Evolutionary conservation across 2,329 filamentous ascomycete species (phyloP), one percentile per base, ranked within the genome.

Genomic region (Niveomyces coronatus): DNA sequence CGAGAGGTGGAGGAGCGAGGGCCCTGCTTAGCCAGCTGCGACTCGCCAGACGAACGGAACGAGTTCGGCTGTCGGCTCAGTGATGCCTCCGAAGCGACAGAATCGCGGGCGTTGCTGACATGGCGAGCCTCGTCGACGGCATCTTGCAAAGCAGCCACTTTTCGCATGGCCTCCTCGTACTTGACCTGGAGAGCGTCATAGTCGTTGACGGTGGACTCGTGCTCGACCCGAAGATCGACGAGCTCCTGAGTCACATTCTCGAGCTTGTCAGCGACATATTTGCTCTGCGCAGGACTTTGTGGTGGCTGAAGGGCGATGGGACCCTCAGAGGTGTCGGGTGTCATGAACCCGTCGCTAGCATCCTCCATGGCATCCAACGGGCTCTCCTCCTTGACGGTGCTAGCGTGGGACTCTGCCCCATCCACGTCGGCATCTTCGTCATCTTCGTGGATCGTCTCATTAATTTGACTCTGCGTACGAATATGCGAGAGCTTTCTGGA

Each of bases 231-330:
- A 36, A 98, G 74, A 50, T 91, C 85, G 41, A 94, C 75, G 3
- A 98, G 78, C 61, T 98, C 91, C 55, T 94, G 86, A 0, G 83
- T 91, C 28, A 96, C 82, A 27, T 71, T 81, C 52, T 96, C 89
- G 11, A 96, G 74, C 63, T 96, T 95, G 56, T 96, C 89, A 6
- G 84, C 82, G 37, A 95, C 84, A 50, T 87, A 87, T 46, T 81
- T 83, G 31, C 78, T 81, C 56, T 95, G 88, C 0, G 85, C 83
- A 11, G 84, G 79, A 53, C 76, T 91, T 44, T 76, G 74, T 10
- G 74, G 66, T 1, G 69, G 61, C 44, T 75, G 73, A 10, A 74
- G 66, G 1, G 69, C 23, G 23, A 13, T 13, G 49, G 42, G 37
- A 38, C 46, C 16, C 46, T 45, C 0, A 52, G 42, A 5, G 24